Evolutionary conservation across 1,284 basidiomycete genomes (phyloP).

Genomic region (Polyporus tsugae): DNA sequence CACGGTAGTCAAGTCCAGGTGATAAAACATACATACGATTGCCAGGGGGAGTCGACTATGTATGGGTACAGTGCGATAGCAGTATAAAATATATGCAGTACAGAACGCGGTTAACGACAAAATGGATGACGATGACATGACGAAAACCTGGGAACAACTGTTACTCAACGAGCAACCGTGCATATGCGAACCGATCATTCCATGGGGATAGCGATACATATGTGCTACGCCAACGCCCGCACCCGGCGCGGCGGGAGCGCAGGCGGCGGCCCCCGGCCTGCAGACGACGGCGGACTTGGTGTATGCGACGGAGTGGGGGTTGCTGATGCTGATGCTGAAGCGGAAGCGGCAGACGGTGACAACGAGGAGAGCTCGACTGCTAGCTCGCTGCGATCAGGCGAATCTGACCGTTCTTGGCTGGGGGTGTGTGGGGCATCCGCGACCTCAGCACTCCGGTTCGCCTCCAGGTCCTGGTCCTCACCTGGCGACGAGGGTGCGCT

Average conservation of each 20-base stretch:
- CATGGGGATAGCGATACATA: not conserved
- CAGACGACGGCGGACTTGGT: slow-evolving; percentile 20
- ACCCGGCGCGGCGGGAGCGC: slow-evolving; percentile 37
- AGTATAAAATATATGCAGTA: slow-evolving; percentile 30
- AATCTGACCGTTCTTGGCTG: not conserved
- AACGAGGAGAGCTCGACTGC: not conserved
- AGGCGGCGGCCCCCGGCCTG: slow-evolving; percentile 33
- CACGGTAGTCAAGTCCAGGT: not conserved
- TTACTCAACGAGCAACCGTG: not conserved
- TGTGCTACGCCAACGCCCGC: slow-evolving; percentile 26
- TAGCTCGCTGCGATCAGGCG: slow-evolving; percentile 5
- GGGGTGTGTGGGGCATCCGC: slow-evolving; percentile 3
- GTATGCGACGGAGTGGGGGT: slow-evolving; percentile 26
- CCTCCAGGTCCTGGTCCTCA: slow-evolving; percentile 16
- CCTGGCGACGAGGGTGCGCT: slow-evolving; percentile 29
- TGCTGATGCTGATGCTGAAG: slow-evolving; percentile 1
- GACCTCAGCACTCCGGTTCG: slow-evolving; percentile 18
- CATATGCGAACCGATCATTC: slow-evolving; percentile 1
- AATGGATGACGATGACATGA: slow-evolving; percentile 1
- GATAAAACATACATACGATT: slow-evolving; percentile 15
- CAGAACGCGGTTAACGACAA: slow-evolving; percentile 14
- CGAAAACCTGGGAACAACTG: not conserved
- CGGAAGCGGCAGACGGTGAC: slow-evolving; percentile 14
- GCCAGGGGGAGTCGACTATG: slow-evolving; percentile 16
- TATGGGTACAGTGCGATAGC: slow-evolving; percentile 27